Evolutionary conservation across 2,329 filamentous ascomycete species (phyloP), one percentile per base, ranked within the genome.

Genomic region (Colletotrichum sp.): DNA sequence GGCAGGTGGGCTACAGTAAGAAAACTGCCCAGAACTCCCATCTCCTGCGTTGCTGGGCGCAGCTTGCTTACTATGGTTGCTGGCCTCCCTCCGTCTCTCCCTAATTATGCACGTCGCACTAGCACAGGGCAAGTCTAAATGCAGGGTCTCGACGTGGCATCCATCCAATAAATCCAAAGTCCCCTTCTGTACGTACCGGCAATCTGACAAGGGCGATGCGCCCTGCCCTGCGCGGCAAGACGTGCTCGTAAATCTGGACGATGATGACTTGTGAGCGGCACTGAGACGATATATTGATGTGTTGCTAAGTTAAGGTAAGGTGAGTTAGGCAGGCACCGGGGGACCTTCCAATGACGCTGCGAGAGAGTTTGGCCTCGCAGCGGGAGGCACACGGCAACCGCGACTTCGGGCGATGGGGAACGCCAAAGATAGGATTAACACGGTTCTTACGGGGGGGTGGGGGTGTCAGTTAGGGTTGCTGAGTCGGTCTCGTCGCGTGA

Each of bases 331-430:
- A 32, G 59, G 27, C 44, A 15, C 44, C 28, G 69, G 72, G 72
- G 60, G 69, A 75, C 72, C 69, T 68, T 16, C 72, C 63, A 63
- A 16, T 57, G 69, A 72, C 36, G 36, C 36, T 22, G 69, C 25
- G 19, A 57, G 32, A 75, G 57, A 68, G 70, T 75, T 73, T 73
- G 70, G 57, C 64, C 70, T 73, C 64, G 64, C 73, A 73, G 70
- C 64, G 70, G 64, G 73, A 73, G 30, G 69, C 55, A 57, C 73
- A 57, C 57, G 44, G 72, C 67, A 32, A 70, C 67, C 57, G 59
- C 71, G 39, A 34, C 67, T 59, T 59, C 67, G 44, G 67, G 67
- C 34, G 48, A 65, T 52, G n/a, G 71, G 59, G 66, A 60, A 16
- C 44, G 52, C 32, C 36, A 60, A 60, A 59, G 34, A 65, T 65